Base-by-base conservation (phyloP, 192 early-diverging fungal species). In the Fimicolochytrium jonesii region DNA sequence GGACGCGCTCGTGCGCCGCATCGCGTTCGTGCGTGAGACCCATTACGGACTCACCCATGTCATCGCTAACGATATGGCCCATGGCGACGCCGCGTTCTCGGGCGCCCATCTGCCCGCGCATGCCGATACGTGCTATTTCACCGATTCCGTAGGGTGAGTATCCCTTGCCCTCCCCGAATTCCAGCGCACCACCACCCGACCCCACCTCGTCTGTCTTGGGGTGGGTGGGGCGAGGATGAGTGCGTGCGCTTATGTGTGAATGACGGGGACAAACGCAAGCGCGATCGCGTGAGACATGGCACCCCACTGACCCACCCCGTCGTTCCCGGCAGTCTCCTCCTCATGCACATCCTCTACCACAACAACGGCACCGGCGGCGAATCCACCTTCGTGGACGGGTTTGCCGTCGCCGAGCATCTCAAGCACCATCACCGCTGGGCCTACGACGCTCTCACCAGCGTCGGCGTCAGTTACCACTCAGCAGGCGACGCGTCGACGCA, bases 51-150 rank as follows among this genome's bases (percentile, higher is more conserved):
- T 6, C 5, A 30, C 23, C 30, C 52, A 54, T 22, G 6, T 31
- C 11, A 54, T 90, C 41, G 85, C 84, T 5, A 70, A 87, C 1
- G 74, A 90, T 49, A 68, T 88, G 35, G 81, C 76, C 26, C 88
- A 90, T 66, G 90, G 81, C 35, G 90, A 92, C 69, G 88, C 87
- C 0, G 90, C 90, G 9, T 92, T 90, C 64, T 87, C 87, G 4
- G 68, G 69, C 45, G 30, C 88, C 5, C 79, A 81, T 0, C 70
- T 92, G 2, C 82, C 77, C 31, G 88, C 85, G 13, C 90, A 92
- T 50, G 89, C 88, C 0, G 90, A 92, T 62, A 90, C 83, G 13
- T 89, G 86, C 0, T 92, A 92, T 57, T 92, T 92, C 59, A 89
- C 90, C 0, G 88, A 92, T 57, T 87, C 90, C 10, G 67, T 78